These are phyloP conservation scores for Geotrichum klebahnii DNA, from an alignment of 1,139 yeast species.

Conservation along the genomic window DNA sequence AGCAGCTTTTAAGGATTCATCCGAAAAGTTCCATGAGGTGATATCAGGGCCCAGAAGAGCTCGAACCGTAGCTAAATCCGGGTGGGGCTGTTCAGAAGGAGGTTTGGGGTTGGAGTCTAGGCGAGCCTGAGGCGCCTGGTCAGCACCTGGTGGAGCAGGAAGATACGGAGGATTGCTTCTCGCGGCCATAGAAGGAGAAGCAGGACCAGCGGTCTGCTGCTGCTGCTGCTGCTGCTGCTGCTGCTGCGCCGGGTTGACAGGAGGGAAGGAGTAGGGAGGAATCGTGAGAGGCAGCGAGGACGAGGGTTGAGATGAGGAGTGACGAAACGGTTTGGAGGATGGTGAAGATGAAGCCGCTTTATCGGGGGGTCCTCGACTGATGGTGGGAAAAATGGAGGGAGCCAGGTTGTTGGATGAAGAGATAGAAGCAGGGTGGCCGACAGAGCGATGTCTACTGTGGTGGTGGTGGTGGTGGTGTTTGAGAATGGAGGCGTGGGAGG, in stretches of 20 bases:
- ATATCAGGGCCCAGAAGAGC: slow-evolving; percentile 53
- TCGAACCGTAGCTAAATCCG: slow-evolving; percentile 14
- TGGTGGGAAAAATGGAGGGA: neutral
- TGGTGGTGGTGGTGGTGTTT: neutral
- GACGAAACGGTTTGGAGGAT: neutral
- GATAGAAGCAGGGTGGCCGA: neutral
- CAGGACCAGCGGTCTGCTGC: neutral
- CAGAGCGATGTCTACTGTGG: neutral
- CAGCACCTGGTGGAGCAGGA: neutral
- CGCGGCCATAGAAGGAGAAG: neutral
- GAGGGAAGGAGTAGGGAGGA: slow-evolving; percentile 7
- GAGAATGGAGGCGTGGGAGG: neutral
- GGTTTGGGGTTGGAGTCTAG: neutral
- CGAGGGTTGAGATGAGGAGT: neutral
- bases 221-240: neutral
- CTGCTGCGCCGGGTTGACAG: slow-evolving; percentile 2
- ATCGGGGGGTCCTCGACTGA: neutral
- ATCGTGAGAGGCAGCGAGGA: neutral
- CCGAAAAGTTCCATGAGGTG: slow-evolving; percentile 56
- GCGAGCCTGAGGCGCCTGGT: neutral
- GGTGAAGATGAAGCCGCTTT: neutral
- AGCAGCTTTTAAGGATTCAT: slow-evolving; percentile 59
- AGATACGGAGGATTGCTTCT: neutral
- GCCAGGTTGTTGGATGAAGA: neutral
- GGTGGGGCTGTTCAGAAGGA: neutral